Percentiles rank a stretch among this genome's conserved stretches.
Conservation (phyloP, 306 rosid genomes). For the Adenanthera pavonina region DNA sequence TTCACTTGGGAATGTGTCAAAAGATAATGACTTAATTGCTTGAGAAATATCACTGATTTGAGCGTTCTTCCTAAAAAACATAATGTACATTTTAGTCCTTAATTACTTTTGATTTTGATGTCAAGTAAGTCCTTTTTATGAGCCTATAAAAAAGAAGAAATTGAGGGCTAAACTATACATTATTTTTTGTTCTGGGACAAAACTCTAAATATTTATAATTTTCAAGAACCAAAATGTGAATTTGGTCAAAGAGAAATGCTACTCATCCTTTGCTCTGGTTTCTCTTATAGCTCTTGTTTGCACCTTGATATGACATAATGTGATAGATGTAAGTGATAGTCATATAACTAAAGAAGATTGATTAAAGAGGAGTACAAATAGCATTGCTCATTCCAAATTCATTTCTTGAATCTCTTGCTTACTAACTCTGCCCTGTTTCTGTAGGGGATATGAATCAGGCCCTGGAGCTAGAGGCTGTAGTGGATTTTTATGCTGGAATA, state of each 20-base stretch:
- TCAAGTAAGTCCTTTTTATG: not conserved
- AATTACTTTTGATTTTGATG: not conserved
- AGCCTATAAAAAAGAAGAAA: not conserved
- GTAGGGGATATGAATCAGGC: conserved; percentile 87
- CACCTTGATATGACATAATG: not conserved
- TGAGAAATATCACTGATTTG: not conserved
- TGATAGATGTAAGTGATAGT: not conserved
- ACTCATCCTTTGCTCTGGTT: not conserved
- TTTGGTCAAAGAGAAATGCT: not conserved
- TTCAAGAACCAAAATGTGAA: not conserved
- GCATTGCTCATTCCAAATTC: conserved; percentile 2
- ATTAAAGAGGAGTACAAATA: not conserved
- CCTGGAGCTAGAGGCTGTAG: conserved; percentile 72
- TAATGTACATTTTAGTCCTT: not conserved
- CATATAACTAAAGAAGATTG: not conserved
- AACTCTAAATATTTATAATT: not conserved
- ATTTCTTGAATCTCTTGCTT: conserved; percentile 9
- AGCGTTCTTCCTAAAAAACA: not conserved
- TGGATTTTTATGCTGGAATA: conserved; percentile 86
- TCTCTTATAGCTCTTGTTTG: not conserved
- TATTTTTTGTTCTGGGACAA: not conserved
- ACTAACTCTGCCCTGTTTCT: conserved; percentile 36
- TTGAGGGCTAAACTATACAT: not conserved
- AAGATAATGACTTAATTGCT: not conserved
- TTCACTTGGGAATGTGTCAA: not conserved